Evolutionary conservation across 2,329 filamentous ascomycete genomes (phyloP).

Genomic region (Nemania serpens): DNA sequence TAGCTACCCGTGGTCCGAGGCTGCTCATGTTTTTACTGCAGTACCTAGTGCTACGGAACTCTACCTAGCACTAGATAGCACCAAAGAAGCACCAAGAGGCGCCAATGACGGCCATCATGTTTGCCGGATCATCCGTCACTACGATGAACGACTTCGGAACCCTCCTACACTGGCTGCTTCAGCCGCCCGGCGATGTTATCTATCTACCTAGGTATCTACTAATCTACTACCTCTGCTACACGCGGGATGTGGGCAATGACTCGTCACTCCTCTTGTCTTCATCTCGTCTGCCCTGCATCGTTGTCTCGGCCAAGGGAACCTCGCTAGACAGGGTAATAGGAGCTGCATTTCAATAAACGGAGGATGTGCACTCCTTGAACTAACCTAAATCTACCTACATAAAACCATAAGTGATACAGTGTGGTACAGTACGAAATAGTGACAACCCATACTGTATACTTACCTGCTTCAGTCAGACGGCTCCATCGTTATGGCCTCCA

Average conservation of each 20-base stretch:
- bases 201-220: neutral
- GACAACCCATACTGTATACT: too few relatives aligned
- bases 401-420: too few relatives aligned
- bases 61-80: too few relatives aligned
- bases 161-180: conserved; percentile 17
- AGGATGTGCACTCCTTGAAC: too few relatives aligned
- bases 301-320: conserved; percentile 23
- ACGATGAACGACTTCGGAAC: conserved; percentile 14
- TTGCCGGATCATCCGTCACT: conserved; percentile 23
- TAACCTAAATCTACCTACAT: too few relatives aligned
- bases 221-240: neutral
- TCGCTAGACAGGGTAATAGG: neutral
- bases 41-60: too few relatives aligned
- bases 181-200: conserved; percentile 13
- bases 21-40: too few relatives aligned
- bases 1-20: too few relatives aligned
- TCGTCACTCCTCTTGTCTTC: conserved; percentile 21
- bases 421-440: too few relatives aligned
- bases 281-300: conserved; percentile 11
- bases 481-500: neutral
- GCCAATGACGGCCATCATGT: conserved; percentile 19
- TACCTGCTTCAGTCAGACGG: too few relatives aligned
- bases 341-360: neutral
- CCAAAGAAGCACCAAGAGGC: neutral
- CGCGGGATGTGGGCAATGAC: conserved; percentile 19